Base-by-base conservation (phyloP, 805 yeast genomes). In the Starmerella bacillaris region DNA sequence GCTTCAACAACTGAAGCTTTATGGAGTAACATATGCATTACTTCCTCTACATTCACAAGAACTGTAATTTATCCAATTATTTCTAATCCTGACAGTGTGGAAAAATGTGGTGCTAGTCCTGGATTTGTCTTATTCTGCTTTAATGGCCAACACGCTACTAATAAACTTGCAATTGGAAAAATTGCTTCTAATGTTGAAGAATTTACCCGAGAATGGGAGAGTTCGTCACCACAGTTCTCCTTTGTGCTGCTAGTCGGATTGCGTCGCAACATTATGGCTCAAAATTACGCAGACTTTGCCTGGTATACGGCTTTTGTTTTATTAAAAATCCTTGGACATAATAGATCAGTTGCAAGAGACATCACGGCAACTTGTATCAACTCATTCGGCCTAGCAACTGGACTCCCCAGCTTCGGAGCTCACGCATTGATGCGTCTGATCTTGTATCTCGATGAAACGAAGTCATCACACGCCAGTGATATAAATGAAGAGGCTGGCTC, bases 231-330 rank as follows among this genome's bases (percentile, higher is more conserved):
- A 7, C 20, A 17, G 15, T 42, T 33, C 29, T 7, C 18, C 16
- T 22, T 31, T 11, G 27, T 37, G 29, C 27, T 41, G 8, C 3
- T 16, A 15, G 15, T 24, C 11, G 40, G 40, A 1, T 18, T 42
- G 12, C 34, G 30, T 18, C 39, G 46, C 12, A 40, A 36, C 31
- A 12, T 35, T 17, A 32, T 37, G 7, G 45, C 42, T 2, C 18
- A 4, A 6, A 26, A 36, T 4, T n/a, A 21, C 14, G 47, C 47
- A 1, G 48, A 44, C 24, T n/a, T 36, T 14, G 41, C 47, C 2
- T 44, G 48, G 48, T 37, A 17, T 26, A 34, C 31, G 2, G 32
- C 37, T 2, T 35, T 27, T 1, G 6, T 14, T 15, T 11, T 43
- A 2, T 29, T 43, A 2, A 17, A 24, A 4, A 15, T 22, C 6